Evolutionary conservation across 2,329 filamentous ascomycete species (phyloP), one percentile per base, ranked within the genome.

Genomic region (Cercospora nicotianae): DNA sequence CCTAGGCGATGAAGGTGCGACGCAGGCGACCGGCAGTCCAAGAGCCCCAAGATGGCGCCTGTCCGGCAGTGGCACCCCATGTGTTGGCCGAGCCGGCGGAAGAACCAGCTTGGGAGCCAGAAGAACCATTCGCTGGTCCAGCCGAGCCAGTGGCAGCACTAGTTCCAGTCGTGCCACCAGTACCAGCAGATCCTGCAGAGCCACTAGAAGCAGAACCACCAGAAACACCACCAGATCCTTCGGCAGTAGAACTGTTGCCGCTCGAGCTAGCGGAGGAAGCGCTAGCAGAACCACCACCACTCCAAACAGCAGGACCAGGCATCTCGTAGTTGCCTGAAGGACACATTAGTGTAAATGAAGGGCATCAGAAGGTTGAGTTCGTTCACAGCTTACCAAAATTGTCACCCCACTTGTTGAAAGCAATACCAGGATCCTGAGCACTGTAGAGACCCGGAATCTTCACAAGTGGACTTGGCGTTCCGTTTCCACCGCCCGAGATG

Each of bases 361-460:
- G 4, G 6, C 1, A 58, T 58, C 3, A 10, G 3, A 3, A 7
- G 8, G 28, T 7, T 2, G 5, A 26, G 5, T 12, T 51, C 3
- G 53, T 33, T 10, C 12, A 5, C 0, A 6, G 9, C 53, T 58
- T 20, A 58, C 53, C 53, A 20, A 58, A 28, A 8, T 58, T 70
- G 23, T 63, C 71, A n/a, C 61, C 65, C 64, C 70, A 72, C 36
- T 69, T 73, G 66, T 70, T 71, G 63, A 69, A 70, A 30, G 65
- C 65, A 61, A 72, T 66, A 12, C 72, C 71, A 9, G 72, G 68
- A 53, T 74, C 72, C 26, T 70, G 55, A 7, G 67, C 67, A 13
- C 28, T 70, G 67, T 74, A 74, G n/a, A 72, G 53, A 53, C 71
- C 72, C 0, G 71, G 72, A 60, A 72, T 69, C 60, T 70, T 65